phyloP scores from a whole-genome alignment of 306 rosid genomes.

The Malus orientalis region DNA sequence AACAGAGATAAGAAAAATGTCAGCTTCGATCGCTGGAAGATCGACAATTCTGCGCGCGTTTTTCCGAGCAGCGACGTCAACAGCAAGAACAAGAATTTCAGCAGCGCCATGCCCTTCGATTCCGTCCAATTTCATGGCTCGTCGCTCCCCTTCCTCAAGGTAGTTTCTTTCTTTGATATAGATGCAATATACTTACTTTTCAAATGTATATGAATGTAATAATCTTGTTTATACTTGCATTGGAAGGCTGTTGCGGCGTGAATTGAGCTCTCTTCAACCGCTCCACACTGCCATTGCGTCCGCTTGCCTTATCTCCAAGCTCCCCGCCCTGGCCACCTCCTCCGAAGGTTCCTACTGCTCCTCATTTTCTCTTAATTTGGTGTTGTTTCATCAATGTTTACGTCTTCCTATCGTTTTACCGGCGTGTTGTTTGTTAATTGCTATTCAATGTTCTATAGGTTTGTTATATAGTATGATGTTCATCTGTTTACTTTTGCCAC shows the following conservation, averaged over 20 bases:
- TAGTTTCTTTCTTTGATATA: background rate
- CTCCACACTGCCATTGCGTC: conserved; percentile 40
- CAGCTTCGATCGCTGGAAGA: conserved; percentile 35
- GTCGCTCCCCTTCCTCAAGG: conserved; percentile 19
- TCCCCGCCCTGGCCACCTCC: conserved; percentile 35
- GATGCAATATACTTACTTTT: background rate
- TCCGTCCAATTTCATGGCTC: conserved; percentile 15
- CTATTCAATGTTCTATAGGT: background rate
- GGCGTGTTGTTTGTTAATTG: background rate
- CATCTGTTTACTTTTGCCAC: background rate
- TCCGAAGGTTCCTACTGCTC: conserved; percentile 23
- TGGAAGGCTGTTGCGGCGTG: conserved; percentile 31
- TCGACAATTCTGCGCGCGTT: conserved; percentile 14
- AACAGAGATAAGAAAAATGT: conserved; percentile 7
- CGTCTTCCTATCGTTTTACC: background rate
- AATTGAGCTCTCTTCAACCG: conserved; percentile 44
- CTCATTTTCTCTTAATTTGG: background rate
- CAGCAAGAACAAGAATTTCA: background rate
- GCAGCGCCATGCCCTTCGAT: conserved; percentile 8
- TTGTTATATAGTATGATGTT: background rate
- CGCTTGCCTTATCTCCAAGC: conserved; percentile 60
- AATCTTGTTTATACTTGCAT: background rate
- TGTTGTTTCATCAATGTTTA: background rate
- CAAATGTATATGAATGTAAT: background rate
- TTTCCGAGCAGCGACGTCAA: conserved; percentile 9